phyloP scores from a whole-genome alignment of 2,329 filamentous ascomycete genomes.

The Penicillium sp. region DNA sequence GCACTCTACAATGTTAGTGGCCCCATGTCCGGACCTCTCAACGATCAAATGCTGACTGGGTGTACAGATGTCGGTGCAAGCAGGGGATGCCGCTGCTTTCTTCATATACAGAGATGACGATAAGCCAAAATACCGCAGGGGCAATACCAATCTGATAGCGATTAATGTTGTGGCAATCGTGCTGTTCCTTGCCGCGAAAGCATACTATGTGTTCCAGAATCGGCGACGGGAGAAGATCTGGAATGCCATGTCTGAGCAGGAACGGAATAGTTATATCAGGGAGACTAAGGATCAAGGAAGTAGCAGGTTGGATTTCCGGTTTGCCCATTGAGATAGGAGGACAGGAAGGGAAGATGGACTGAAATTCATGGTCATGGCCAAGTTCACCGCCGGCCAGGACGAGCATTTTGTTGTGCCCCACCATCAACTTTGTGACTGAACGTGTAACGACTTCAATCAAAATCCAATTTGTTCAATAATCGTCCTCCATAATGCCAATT shows the following conservation, averaged over 20 bases:
- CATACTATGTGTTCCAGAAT: slow-evolving; percentile 32
- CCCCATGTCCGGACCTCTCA: neutral
- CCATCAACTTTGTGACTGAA: neutral
- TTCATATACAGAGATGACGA: slow-evolving; percentile 57
- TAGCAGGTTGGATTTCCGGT: neutral
- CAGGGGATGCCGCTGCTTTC: slow-evolving; percentile 31
- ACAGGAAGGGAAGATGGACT: neutral
- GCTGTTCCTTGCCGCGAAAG: slow-evolving; percentile 45
- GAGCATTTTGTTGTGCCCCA: neutral
- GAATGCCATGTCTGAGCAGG: slow-evolving; percentile 28
- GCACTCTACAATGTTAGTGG: slow-evolving; percentile 57
- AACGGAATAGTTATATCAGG: slow-evolving; percentile 45
- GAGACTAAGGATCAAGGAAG: slow-evolving; percentile 40
- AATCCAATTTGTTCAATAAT: neutral
- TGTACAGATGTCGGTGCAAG: slow-evolving; percentile 34
- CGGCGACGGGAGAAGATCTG: slow-evolving; percentile 43
- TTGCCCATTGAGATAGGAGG: neutral
- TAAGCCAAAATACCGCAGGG: slow-evolving; percentile 54
- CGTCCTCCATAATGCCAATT: neutral
- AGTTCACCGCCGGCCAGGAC: neutral
- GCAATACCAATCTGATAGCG: slow-evolving; percentile 48
- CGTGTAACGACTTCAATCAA: neutral
- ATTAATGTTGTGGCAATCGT: slow-evolving; percentile 43
- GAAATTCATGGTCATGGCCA: neutral
- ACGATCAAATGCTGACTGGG: neutral